These are phyloP conservation scores for Alternaria infectoria DNA, from an alignment of 2,329 filamentous ascomycete species.

Conservation along the genomic window DNA sequence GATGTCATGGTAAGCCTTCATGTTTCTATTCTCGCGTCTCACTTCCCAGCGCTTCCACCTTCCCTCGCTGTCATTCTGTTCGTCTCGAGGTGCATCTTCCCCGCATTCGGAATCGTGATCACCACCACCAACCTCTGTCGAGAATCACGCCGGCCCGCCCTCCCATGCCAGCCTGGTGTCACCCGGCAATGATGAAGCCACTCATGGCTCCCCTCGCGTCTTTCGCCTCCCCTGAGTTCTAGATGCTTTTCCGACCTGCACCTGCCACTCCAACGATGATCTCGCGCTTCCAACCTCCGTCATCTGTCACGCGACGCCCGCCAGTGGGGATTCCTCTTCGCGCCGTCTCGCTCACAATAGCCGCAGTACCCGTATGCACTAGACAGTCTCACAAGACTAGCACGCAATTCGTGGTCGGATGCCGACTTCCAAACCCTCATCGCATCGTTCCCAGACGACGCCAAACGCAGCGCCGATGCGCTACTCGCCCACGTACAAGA, in stretches of 20 bases:
- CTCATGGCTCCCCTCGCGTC: constrained; percentile 25
- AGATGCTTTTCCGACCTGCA: constrained; percentile 17
- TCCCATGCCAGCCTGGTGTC: constrained; percentile 24
- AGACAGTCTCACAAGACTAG: constrained; percentile 66
- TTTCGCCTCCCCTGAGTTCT: constrained; percentile 11
- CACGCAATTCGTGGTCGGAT: constrained; percentile 71
- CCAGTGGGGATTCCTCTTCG: constrained; percentile 21
- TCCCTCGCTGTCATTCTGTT: constrained; percentile 2
- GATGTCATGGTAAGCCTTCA: constrained; percentile 73
- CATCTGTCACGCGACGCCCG: constrained; percentile 38
- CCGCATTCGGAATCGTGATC: constrained; percentile 39
- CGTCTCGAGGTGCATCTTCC: constrained; percentile 35
- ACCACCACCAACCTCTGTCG: constrained; percentile 31
- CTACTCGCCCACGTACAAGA: constrained; percentile 73
- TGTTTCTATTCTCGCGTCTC: constrained; percentile 28
- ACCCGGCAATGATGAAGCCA: constrained; percentile 31
- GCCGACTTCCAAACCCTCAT: constrained; percentile 70
- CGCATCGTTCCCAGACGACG: constrained; percentile 72
- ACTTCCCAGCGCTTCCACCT: constrained; percentile 1
- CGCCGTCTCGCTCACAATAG: constrained; percentile 38
- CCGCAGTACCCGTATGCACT: constrained; percentile 79
- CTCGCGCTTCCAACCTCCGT: constrained; percentile 27
- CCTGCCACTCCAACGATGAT: constrained; percentile 23
- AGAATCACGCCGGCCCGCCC: constrained; percentile 27
- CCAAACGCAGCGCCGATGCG: constrained; percentile 63